A percentile compares a stretch with the other conserved stretches of the same genome.
phyloP scores from a whole-genome alignment of 177 flowering plant species.

The Vitis hybrid region DNA sequence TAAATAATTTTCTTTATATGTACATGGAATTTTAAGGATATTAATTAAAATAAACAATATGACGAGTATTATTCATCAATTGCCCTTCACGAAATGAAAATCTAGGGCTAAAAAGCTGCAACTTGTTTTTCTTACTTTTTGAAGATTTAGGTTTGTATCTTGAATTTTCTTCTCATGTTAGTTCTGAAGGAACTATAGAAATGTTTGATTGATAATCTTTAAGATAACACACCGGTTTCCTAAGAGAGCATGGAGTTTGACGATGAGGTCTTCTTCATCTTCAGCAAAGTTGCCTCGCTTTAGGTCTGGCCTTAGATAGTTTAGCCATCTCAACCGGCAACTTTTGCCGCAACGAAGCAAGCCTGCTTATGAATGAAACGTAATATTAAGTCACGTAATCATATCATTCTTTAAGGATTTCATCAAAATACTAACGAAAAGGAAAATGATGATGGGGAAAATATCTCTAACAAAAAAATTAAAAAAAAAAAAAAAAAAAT shows the following conservation, averaged over 20 bases:
- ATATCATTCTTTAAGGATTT: neutral
- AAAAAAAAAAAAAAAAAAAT: too few species aligned
- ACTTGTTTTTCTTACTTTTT: neutral
- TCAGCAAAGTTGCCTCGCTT: constrained; percentile 54
- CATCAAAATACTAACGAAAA: neutral
- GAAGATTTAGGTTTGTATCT: neutral
- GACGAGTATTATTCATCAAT: too few species aligned
- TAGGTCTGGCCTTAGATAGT: constrained; percentile 51
- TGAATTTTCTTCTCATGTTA: neutral
- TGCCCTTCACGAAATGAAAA: too few species aligned
- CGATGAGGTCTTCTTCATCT: constrained; percentile 45
- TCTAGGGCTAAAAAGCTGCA: too few species aligned
- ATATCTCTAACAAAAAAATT: too few species aligned
- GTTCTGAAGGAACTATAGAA: neutral
- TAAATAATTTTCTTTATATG: neutral
- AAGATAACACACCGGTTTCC: constrained; percentile 42
- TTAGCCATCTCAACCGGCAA: constrained; percentile 51
- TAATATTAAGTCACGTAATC: neutral
- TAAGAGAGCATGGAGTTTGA: constrained; percentile 60
- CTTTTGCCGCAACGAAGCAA: constrained; percentile 33
- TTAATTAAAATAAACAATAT: neutral
- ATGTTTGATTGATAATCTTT: neutral
- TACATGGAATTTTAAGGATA: neutral
- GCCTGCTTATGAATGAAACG: constrained; percentile 1
- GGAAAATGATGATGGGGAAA: neutral